Evolutionary conservation across 345 rosid genomes (phyloP).

Genomic region (Corchorus capsularis): DNA sequence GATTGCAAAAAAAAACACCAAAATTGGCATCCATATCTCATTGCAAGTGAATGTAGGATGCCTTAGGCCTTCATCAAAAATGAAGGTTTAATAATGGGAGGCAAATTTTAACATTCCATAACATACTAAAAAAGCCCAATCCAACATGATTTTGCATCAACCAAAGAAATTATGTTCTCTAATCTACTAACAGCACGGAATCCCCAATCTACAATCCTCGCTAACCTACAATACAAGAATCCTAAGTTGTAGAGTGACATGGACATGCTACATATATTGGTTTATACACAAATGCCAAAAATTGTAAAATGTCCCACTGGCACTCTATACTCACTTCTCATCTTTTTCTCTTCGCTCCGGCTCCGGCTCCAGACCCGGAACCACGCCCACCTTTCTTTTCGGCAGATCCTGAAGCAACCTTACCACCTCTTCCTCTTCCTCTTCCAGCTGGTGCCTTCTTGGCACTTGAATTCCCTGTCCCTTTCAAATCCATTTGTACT

Average conservation of each 20-base stretch:
- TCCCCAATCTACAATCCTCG: background rate
- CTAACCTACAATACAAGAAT: background rate
- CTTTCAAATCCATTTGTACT: slow-evolving; percentile 80
- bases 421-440: slow-evolving; percentile 62
- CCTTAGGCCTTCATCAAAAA: background rate
- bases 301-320: background rate
- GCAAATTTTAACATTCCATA: background rate
- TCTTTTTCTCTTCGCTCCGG: slow-evolving; percentile 74
- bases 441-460: slow-evolving; percentile 58
- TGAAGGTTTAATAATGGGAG: background rate
- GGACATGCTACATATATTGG: background rate
- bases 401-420: slow-evolving; percentile 20
- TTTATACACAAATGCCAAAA: slow-evolving; percentile 15
- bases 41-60: background rate
- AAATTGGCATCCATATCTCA: background rate
- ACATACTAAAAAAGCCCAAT: background rate
- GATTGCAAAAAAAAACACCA: background rate
- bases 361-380: slow-evolving; percentile 41
- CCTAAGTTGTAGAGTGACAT: background rate
- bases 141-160: background rate
- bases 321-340: slow-evolving; percentile 23
- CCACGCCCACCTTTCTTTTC: slow-evolving; percentile 43
- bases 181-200: background rate
- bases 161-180: background rate
- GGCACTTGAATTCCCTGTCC: slow-evolving; percentile 44